Evolutionary conservation across 805 yeast species (phyloP).

Genomic region (Geotrichum ghanense): DNA sequence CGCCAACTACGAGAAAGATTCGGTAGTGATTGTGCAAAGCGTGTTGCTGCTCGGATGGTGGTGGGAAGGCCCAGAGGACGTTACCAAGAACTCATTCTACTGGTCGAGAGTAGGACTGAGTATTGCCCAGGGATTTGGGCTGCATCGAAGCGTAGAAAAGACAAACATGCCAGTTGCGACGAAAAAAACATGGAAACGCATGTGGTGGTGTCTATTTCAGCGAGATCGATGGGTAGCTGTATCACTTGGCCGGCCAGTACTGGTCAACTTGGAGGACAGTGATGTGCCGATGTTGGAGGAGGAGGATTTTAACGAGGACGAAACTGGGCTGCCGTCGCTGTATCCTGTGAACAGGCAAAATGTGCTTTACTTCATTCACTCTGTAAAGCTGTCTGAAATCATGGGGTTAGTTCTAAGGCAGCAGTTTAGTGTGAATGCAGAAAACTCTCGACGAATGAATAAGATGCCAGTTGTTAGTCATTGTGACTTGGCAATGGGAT

Average conservation of each 20-base stretch:
- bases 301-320: slow-evolving; percentile 51
- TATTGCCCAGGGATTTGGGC: slow-evolving; percentile 7
- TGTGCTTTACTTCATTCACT: slow-evolving; percentile 47
- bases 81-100: slow-evolving; percentile 46
- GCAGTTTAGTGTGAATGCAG: slow-evolving; percentile 62
- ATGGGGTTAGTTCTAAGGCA: slow-evolving; percentile 58
- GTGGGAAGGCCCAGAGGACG: slow-evolving; percentile 61
- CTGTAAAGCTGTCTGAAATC: slow-evolving; percentile 57
- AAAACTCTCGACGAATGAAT: slow-evolving; percentile 32
- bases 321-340: slow-evolving; percentile 27
- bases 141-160: slow-evolving; percentile 26
- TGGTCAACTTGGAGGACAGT: slow-evolving; percentile 59
- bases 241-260: slow-evolving; percentile 63
- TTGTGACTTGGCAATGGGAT: slow-evolving; percentile 66
- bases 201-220: slow-evolving; percentile 70
- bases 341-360: slow-evolving; percentile 39
- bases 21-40: slow-evolving; percentile 43
- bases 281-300: slow-evolving; percentile 59
- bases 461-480: slow-evolving; percentile 42
- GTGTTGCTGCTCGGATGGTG: slow-evolving; percentile 26
- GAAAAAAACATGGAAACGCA: slow-evolving; percentile 44
- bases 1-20: slow-evolving; percentile 54
- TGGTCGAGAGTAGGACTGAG: slow-evolving; percentile 55
- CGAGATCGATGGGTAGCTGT: slow-evolving; percentile 61
- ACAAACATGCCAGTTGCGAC: slow-evolving; percentile 29